These are phyloP conservation scores for Protomyces inouyei DNA, from an alignment of 1,139 yeast genomes.

Conservation along the genomic window DNA sequence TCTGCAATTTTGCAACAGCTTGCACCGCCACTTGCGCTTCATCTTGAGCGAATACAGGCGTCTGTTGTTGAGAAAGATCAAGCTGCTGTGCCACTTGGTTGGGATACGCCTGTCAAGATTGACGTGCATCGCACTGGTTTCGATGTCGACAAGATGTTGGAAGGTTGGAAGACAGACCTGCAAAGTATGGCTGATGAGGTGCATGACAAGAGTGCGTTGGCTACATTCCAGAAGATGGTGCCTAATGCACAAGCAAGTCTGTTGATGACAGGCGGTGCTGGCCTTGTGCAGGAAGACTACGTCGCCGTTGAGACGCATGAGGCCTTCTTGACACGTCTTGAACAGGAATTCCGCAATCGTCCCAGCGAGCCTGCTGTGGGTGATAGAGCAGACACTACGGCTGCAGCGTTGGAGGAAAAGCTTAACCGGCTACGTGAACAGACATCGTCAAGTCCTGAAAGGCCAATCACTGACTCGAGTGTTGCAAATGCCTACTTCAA, in stretches of 20 bases:
- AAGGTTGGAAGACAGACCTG: slow-evolving; percentile 31
- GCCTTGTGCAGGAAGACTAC: background rate
- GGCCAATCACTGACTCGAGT: background rate
- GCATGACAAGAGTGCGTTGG: background rate
- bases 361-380: background rate
- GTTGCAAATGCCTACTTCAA: background rate
- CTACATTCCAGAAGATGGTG: background rate
- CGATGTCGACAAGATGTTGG: slow-evolving; percentile 31
- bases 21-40: slow-evolving; percentile 19
- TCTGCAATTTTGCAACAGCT: slow-evolving; percentile 3
- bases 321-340: background rate
- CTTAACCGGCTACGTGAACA: background rate
- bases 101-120: slow-evolving; percentile 43
- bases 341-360: background rate
- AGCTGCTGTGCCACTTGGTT: slow-evolving; percentile 46
- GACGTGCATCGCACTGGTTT: slow-evolving; percentile 37
- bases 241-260: background rate
- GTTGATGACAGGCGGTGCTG: background rate
- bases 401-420: background rate
- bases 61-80: slow-evolving; percentile 40
- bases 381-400: background rate
- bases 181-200: background rate
- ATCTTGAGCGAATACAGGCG: slow-evolving; percentile 25
- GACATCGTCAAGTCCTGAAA: background rate
- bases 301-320: background rate